These are phyloP conservation scores for Silene coronaria DNA, from an alignment of 179 eudicot genomes.

Conservation along the genomic window DNA sequence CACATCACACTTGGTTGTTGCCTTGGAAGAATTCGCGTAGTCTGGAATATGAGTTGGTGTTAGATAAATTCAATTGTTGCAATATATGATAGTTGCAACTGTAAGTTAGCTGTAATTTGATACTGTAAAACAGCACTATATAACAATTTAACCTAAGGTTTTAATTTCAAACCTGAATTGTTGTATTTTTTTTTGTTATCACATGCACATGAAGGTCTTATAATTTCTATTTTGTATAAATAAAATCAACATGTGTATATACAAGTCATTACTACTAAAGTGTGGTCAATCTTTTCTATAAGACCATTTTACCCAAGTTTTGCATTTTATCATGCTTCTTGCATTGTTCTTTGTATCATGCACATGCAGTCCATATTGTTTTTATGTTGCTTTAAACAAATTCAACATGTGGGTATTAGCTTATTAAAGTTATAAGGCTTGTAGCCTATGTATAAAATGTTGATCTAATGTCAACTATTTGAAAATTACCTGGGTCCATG, in stretches of 20 bases:
- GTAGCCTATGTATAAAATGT: background rate
- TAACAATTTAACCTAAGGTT: no score
- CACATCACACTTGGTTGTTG: slow-evolving; percentile 88
- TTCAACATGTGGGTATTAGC: background rate
- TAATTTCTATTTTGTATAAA: no score
- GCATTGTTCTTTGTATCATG: no score
- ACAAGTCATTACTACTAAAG: no score
- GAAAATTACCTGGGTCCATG: slow-evolving; percentile 73
- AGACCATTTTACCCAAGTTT: no score
- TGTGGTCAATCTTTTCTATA: no score
- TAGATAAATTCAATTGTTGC: background rate
- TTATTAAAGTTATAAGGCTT: background rate
- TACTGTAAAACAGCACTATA: background rate
- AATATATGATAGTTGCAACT: background rate
- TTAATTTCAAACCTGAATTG: no score
- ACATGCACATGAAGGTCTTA: no score
- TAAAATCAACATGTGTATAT: no score
- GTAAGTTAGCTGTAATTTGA: no score
- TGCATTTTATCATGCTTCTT: no score
- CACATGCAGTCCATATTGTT: slow-evolving; percentile 1
- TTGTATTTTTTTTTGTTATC: no score
- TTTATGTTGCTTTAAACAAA: background rate
- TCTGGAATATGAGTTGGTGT: slow-evolving; percentile 37
- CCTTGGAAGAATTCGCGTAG: slow-evolving; percentile 82
- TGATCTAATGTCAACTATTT: slow-evolving; percentile 6